Evolutionary conservation across 805 yeast genomes (phyloP), one percentile per base, ranked within the genome.

Genomic region (Schizosaccharomyces osmophilus): DNA sequence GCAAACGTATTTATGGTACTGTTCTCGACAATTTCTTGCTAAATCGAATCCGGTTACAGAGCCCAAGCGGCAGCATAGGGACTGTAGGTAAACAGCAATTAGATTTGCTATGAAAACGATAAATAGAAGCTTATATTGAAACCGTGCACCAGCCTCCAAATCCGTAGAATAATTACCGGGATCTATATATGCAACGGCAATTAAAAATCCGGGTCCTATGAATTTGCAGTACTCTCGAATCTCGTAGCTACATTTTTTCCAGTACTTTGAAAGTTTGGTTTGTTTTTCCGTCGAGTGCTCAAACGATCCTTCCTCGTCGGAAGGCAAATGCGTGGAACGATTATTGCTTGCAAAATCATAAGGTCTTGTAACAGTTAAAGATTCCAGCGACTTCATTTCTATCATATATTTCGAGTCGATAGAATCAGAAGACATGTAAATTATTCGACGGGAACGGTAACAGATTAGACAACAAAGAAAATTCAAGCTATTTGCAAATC

Each of bases 111-210:
- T 72, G 43, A 88, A 73, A 22, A 90, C 79, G 26, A 89, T 82
- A 69, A 88, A 89, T 39, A 90, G 71, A 42, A 89, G 74, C 63
- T 85, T 83, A 70, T 83, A 90, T 65, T 83, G 80, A 70, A 84
- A 87, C 32, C 86, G 83, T 41, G 95, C 84, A n/a, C 95, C 95
- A 0, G 94, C 93, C 8, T 93, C 85, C 15, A 90, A 95, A 9
- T 93, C 95, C 0, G 97, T 87, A 48, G 95, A 84, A 72, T 89
- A 90, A 73, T 93, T 90, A 4, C 98, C 98, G 0, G 98, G 97
- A 68, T 90, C 97, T 87, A 93, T 87, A 70, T 89, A 93, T 0
- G 97, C 90, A 42, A 90, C 95, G 4, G 89, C 79, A 1, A 93
- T 95, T 95, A 90, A 84, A 59, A 90, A 74, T 0, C 98, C 63